Base-by-base conservation (phyloP, 352 stramenopile genomes). In the Pseudoperonospora humuli region DNA sequence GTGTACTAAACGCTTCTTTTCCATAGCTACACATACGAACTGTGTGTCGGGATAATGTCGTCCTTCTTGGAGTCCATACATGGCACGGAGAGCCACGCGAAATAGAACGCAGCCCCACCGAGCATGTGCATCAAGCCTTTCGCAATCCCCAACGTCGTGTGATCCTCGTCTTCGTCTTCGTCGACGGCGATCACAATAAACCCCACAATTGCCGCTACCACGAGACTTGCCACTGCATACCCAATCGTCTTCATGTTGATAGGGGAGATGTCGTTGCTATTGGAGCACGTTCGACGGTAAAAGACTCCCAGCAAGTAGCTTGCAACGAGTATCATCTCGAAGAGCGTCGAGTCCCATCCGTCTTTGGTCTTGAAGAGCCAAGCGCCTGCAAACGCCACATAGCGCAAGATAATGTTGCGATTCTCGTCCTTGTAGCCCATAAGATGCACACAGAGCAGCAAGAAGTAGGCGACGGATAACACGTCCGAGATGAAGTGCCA, bases 401-500 rank as follows among this genome's bases (percentile, higher is more conserved):
- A 94, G 20, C 83, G 80, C 56, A 94, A 47, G 15, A 91, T 25
- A 31, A 94, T 93, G 57, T 91, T 92, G 59, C 57, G 64, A 47
- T 87, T 78, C 39, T 95, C 78, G 48, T 89, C 64, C 44, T 69
- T 67, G 52, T 79, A 87, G 28, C 76, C 78, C 75, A 92, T 88
- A 39, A 88, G 62, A 51, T 94, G 83, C 19, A 92, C 78, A 46
- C 78, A 87, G 8, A 94, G 61, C 54, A 90, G 54, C 58, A 90
- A 61, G 46, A 92, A 86, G 54, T 92, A 94, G 9, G 83, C 61
- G 39, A 93, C 50, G n/a, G 69, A 89, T 18, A 94, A 58, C 51
- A 94, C 76, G 46, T 94, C 83, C 54, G 75, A 85, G 57, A 94
- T 89, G 41, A 85, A 88, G 39, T 92, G 81, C 83, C 80, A 94